Conservation (phyloP, 2,329 filamentous ascomycete species). For the Arthrobotrys sphaeroides region DNA sequence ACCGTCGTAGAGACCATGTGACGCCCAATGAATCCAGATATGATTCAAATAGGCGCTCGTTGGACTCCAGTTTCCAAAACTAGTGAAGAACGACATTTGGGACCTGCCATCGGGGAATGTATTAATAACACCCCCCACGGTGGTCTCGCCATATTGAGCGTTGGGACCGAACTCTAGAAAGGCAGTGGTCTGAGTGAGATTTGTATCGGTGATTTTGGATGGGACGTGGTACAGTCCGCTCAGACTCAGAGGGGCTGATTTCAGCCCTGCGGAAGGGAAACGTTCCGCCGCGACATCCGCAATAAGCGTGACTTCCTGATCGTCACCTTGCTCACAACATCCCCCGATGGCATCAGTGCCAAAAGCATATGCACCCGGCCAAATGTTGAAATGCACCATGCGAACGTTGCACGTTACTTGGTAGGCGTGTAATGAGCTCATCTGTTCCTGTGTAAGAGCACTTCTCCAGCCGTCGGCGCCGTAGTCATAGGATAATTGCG, state of each 20-base stretch:
- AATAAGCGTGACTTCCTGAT: constrained; percentile 67
- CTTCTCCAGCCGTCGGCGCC: constrained; percentile 64
- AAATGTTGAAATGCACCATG: constrained; percentile 71
- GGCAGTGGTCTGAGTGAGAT: constrained; percentile 33
- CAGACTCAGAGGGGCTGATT: constrained; percentile 57
- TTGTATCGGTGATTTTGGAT: constrained; percentile 32
- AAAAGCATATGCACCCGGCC: constrained; percentile 65
- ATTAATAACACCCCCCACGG: constrained; percentile 43
- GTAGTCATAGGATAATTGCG: constrained; percentile 68
- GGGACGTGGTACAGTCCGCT: constrained; percentile 31
- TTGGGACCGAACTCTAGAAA: constrained; percentile 45
- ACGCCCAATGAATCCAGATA: constrained; percentile 71
- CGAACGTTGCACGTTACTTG: constrained; percentile 69
- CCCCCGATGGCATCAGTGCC: constrained; percentile 64
- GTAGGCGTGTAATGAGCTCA: constrained; percentile 68
- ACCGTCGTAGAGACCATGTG: constrained; percentile 68
- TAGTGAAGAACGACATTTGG: constrained; percentile 44
- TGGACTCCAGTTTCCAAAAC: constrained; percentile 37
- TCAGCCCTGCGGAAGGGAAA: constrained; percentile 68
- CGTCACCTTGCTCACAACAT: constrained; percentile 66
- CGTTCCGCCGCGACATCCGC: constrained; percentile 62
- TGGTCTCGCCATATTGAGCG: not conserved
- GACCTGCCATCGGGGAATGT: constrained; percentile 41
- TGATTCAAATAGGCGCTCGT: constrained; percentile 71
- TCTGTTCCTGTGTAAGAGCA: constrained; percentile 68